phyloP scores from a whole-genome alignment of 2,329 filamentous ascomycete species.

The Tolypocladium pustulatum region DNA sequence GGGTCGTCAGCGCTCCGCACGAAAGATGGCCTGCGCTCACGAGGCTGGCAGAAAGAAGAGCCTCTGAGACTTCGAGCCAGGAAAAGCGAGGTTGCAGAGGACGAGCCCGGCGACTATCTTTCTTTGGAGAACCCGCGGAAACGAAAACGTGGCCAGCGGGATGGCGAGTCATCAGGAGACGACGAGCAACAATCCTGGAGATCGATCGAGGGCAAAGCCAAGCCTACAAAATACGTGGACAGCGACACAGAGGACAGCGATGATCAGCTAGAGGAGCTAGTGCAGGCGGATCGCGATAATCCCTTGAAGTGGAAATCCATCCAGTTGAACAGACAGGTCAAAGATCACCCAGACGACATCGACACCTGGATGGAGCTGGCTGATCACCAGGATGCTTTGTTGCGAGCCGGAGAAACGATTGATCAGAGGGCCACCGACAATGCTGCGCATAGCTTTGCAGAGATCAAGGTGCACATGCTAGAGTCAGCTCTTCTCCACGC shows the following conservation, averaged over 20 bases:
- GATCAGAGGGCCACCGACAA: constrained; percentile 40
- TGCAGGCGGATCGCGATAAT: constrained; percentile 24
- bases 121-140: constrained; percentile 32
- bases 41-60: constrained; percentile 22
- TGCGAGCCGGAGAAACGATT: constrained; percentile 36
- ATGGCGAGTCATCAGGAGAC: constrained; percentile 29
- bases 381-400: constrained; percentile 61
- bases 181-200: constrained; percentile 48
- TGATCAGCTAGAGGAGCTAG: constrained; percentile 27
- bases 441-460: constrained; percentile 59
- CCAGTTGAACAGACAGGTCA: constrained; percentile 52
- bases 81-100: constrained; percentile 10
- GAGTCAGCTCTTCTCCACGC: constrained; percentile 62
- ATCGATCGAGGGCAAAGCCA: constrained; percentile 55
- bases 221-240: constrained; percentile 32
- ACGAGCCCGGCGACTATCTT: constrained; percentile 35
- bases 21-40: constrained; percentile 37
- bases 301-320: constrained; percentile 45
- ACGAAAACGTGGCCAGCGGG: constrained; percentile 22
- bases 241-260: constrained; percentile 40
- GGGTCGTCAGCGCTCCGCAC: constrained; percentile 19
- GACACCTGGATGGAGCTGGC: constrained; percentile 71
- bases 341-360: constrained; percentile 55
- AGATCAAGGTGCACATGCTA: constrained; percentile 72
- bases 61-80: constrained; percentile 28